Evolutionary conservation across 2,329 filamentous ascomycete species (phyloP), one percentile per base, ranked within the genome.

Genomic region (Teratosphaeria zuluensis): DNA sequence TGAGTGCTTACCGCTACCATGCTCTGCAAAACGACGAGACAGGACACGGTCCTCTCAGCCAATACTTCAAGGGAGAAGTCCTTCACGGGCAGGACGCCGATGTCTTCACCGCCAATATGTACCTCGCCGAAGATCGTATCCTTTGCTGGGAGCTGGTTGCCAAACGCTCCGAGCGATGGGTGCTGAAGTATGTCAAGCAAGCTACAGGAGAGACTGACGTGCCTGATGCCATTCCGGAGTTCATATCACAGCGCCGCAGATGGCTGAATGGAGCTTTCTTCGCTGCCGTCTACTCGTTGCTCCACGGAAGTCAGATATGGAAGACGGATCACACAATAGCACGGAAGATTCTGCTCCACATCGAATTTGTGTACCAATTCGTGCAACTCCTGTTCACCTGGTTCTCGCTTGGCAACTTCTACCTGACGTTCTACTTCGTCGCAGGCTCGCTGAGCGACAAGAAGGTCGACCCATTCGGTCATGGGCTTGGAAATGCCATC

Each of bases 241-340:
- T 99, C 70, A 92, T 99, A 69, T 97, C 92, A 0, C 94, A 99
- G 71, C 88, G 94, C 70, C 85, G 94, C 71, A 85, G 94, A 74
- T 99, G 94, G 94, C 85, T 99, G 62, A 99, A 99, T 72, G 94
- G 94, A 70, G 94, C 94, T 65, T 99, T 99, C 79, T 99, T 99
- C 72, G 95, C 94, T 0, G 94, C 94, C 51, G 92, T 97, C 56
- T 99, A 97, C 79, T 97, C 92, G 1, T 84, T 97, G 2, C 88
- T 96, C 51, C 94, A 99, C 75, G 96, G 92, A 74, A 86, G 83
- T 66, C 95, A 99, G 75, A 86, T 99, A 69, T 95, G 92, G 89
- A 76, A 77, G 28, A 99, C 94, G 0, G 94, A 97, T 72, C 94
- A 99, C 74, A 94, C 90, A 0, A 69, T 97, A 24, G 81, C 85